phyloP scores from a whole-genome alignment of 73 alveolate species.

The Effrenium voratum region DNA sequence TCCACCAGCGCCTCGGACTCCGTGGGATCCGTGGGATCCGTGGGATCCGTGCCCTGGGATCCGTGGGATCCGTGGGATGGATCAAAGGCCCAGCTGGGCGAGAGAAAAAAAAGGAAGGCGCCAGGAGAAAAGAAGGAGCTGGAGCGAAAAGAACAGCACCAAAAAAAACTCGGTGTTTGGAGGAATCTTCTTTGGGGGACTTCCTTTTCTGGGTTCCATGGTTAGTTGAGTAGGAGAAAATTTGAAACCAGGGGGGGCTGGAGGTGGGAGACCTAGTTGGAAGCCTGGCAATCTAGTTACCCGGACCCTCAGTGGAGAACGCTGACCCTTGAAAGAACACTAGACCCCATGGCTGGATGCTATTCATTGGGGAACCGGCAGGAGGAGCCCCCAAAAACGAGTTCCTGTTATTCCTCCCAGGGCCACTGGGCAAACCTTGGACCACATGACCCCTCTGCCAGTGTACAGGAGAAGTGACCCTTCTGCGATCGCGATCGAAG shows the following conservation, averaged over 20 bases:
- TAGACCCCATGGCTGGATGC: not conserved
- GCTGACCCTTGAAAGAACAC: not conserved
- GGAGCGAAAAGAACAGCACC: not conserved
- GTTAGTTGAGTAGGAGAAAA: not conserved
- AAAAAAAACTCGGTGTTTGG: too few species aligned
- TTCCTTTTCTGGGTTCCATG: not conserved
- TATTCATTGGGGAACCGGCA: not conserved
- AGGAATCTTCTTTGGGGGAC: not conserved
- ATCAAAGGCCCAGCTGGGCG: not conserved
- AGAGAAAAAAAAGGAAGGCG: not conserved
- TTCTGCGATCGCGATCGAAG: constrained; percentile 93
- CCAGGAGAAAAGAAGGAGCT: not conserved
- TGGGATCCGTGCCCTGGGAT: not conserved
- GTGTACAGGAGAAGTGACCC: constrained; percentile 35
- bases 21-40: not conserved
- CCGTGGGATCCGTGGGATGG: not conserved
- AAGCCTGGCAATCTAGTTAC: not conserved
- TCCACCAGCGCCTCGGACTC: constrained; percentile 26
- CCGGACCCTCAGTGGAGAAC: not conserved
- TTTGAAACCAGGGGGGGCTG: not conserved
- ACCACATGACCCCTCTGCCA: too few species aligned
- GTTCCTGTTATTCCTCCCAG: too few species aligned
- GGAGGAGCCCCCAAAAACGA: not conserved
- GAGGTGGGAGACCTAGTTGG: not conserved
- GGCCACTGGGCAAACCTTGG: too few species aligned